Evolutionary conservation across 768 basidiomycete species (phyloP), one percentile per base, ranked within the genome.

Genomic region (Boletus patriciae): DNA sequence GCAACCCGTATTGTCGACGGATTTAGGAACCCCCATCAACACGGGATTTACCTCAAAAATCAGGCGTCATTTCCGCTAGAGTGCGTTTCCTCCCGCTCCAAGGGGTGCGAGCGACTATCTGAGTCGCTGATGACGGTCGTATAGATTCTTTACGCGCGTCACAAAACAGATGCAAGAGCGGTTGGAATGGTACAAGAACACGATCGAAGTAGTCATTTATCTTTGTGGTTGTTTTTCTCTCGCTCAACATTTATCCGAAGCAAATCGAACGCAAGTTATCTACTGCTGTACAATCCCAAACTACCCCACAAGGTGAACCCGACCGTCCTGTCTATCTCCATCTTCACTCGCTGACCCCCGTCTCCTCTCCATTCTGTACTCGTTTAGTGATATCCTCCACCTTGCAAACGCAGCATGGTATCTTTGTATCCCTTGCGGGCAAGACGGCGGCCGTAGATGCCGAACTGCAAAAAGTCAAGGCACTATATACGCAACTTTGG

Each of bases 1-100:
- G 84, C 88, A 3, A 90, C 83, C 9, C 83, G 84, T 29, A 86
- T 92, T 53, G 77, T 94, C 46, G 90, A 92, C 61, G 90, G 85
- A 8, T 90, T 88, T 74, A 82, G 79, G 59, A 87, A 87, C 64
- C 87, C 87, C 3, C 88, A 91, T 54, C 83, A 84, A 62, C 81
- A 84, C 56, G 84, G 82, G 21, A 78, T 78, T 23, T 84, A 88
- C 70, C 74, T 92, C 49, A 91, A 89, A 66, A 87, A 87, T 48
- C 83, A 91, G 57, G 87, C 91, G 3, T 78, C 76, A n/a, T 94
- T 92, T 72, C 91, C 91, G 23, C 74, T 90, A 11, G 91, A 92
- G 88, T 92, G 61, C 46, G 85, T 77, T 61, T 37, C 19, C 25
- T 6, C 19, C 40, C 43, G 36, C 13, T 54, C 18, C 34, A 7